Conservation (phyloP, 1,139 yeast species). For the Suhomyces panamericanus region DNA sequence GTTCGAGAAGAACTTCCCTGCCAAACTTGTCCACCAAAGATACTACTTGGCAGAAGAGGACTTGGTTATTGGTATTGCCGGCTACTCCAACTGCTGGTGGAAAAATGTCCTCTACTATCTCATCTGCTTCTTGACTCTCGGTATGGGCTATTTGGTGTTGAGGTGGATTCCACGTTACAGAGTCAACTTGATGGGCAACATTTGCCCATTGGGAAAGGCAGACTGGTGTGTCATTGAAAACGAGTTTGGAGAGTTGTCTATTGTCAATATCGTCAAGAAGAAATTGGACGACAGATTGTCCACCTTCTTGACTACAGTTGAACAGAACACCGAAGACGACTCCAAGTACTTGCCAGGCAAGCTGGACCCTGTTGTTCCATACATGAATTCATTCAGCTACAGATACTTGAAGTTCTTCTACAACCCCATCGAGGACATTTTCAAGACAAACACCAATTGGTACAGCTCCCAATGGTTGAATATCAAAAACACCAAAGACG, state of each 20-base stretch:
- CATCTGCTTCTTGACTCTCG: slow-evolving; percentile 61
- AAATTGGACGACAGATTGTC: slow-evolving; percentile 74
- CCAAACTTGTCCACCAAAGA: slow-evolving; percentile 60
- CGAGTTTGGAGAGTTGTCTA: slow-evolving; percentile 82
- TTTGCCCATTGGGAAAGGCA: slow-evolving; percentile 71
- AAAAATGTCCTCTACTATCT: slow-evolving; percentile 52
- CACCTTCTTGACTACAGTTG: slow-evolving; percentile 51
- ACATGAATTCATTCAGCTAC: slow-evolving; percentile 69
- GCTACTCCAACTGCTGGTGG: slow-evolving; percentile 59
- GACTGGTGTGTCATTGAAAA: slow-evolving; percentile 95
- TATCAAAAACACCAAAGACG: slow-evolving; percentile 58
- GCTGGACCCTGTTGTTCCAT: slow-evolving; percentile 68
- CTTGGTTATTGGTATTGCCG: slow-evolving; percentile 90
- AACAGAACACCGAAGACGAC: slow-evolving; percentile 19
- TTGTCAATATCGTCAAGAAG: slow-evolving; percentile 53
- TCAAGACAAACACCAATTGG: slow-evolving; percentile 85
- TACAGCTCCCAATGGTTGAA: slow-evolving; percentile 74
- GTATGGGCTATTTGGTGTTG: slow-evolving; percentile 68
- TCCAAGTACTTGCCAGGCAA: slow-evolving; percentile 18
- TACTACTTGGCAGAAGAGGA: slow-evolving; percentile 96
- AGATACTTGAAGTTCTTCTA: slow-evolving; percentile 82
- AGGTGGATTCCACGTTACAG: slow-evolving; percentile 86
- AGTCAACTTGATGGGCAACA: slow-evolving; percentile 65
- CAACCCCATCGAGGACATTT: slow-evolving; percentile 84
- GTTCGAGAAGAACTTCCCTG: slow-evolving; percentile 43